Percentiles rank a stretch among this genome's conserved stretches.
Evolutionary conservation across 495 filamentous ascomycete genomes (phyloP).

Genomic region (Durotheca rogersii): DNA sequence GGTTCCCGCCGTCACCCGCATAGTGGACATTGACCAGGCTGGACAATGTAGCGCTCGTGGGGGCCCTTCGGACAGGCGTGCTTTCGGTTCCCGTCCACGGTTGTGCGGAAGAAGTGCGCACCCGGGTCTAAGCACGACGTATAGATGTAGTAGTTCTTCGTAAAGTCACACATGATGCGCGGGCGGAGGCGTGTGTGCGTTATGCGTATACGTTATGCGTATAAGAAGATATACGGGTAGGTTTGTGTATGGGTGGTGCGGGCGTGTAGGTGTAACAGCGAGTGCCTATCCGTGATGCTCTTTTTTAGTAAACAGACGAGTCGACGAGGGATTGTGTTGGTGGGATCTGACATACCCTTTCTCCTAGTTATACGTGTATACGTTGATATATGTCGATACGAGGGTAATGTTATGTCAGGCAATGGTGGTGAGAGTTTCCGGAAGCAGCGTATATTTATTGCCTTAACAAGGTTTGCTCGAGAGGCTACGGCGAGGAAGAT

Average conservation of each 20-base stretch:
- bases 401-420: too few species aligned
- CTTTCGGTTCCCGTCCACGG: constrained; percentile 62
- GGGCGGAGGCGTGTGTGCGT: constrained; percentile 5
- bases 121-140: constrained; percentile 65
- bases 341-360: constrained; percentile 12
- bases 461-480: too few species aligned
- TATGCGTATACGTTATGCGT: too few species aligned
- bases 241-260: too few species aligned
- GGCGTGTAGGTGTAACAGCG: too few species aligned
- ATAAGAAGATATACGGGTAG: too few species aligned
- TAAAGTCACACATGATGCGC: constrained; percentile 71
- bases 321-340: neutral
- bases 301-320: constrained; percentile 5
- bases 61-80: constrained; percentile 63
- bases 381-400: too few species aligned
- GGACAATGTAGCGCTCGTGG: constrained; percentile 74
- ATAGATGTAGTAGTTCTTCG: constrained; percentile 77
- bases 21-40: constrained; percentile 64
- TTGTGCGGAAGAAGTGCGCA: constrained; percentile 67
- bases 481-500: too few species aligned
- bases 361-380: neutral
- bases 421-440: constrained; percentile 1
- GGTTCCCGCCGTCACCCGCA: constrained; percentile 44
- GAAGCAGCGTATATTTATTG: too few species aligned
- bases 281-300: too few species aligned